Evolutionary conservation across 805 yeast species (phyloP).

Genomic region (Schizosaccharomyces octosporus): DNA sequence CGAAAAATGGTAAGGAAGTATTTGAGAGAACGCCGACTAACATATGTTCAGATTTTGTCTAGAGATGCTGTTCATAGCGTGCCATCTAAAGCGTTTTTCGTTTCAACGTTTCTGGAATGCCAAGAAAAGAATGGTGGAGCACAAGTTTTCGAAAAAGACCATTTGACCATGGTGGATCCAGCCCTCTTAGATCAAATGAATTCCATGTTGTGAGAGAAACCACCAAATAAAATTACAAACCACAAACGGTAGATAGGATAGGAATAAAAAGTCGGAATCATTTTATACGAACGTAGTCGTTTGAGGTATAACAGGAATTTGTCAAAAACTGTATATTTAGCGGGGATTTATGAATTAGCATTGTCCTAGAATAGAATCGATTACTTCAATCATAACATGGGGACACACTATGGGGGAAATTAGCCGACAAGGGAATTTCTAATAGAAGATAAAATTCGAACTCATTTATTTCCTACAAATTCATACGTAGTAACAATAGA

Average conservation of each 20-base stretch:
- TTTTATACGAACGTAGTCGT: too few species aligned
- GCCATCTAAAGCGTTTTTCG: not conserved
- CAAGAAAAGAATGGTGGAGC: not conserved
- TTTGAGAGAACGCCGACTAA: not conserved
- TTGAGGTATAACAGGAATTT: too few species aligned
- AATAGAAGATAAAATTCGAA: too few species aligned
- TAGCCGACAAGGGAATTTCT: too few species aligned
- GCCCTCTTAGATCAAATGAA: not conserved
- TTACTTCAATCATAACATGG: too few species aligned
- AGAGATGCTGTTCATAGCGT: not conserved
- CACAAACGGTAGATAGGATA: not conserved
- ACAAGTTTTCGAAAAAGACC: not conserved
- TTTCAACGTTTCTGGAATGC: not conserved
- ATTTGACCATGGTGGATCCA: not conserved
- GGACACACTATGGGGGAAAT: too few species aligned
- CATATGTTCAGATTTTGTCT: not conserved
- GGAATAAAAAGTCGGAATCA: not conserved
- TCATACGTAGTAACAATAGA: too few species aligned
- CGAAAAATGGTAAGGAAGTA: not conserved
- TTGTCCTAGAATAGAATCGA: too few species aligned
- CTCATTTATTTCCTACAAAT: too few species aligned
- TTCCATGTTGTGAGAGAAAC: not conserved
- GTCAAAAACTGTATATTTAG: too few species aligned
- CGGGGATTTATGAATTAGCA: too few species aligned
- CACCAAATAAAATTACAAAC: not conserved